Evolutionary conservation across 495 filamentous ascomycete species (phyloP).

Genomic region (Trichoderma virens): DNA sequence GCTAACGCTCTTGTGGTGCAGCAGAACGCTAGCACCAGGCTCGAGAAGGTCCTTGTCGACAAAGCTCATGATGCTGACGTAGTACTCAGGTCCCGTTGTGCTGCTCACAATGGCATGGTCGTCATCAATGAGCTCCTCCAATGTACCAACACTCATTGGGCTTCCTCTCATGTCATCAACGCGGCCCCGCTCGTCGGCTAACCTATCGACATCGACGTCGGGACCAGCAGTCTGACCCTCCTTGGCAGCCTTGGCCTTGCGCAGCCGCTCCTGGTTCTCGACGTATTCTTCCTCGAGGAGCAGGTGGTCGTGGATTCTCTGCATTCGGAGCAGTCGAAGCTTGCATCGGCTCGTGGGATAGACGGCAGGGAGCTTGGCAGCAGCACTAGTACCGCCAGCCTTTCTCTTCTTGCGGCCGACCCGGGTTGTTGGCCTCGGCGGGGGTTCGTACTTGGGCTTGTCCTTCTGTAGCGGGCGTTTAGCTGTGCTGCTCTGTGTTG

Average conservation of each 20-base stretch:
- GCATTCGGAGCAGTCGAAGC: constrained; percentile 93
- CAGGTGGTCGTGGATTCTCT: constrained; percentile 95
- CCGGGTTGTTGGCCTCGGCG: constrained; percentile 91
- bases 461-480: constrained; percentile 66
- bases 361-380: constrained; percentile 87
- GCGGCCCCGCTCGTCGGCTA: constrained; percentile 89
- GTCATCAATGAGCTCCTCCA: constrained; percentile 99
- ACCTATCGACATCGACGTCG: constrained; percentile 62
- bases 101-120: constrained; percentile 98
- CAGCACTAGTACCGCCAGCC: constrained; percentile 82
- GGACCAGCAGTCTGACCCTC: constrained; percentile 55
- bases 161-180: constrained; percentile 98
- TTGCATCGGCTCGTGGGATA: constrained; percentile 96
- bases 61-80: constrained; percentile 99
- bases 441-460: constrained; percentile 98
- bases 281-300: constrained; percentile 97
- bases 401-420: constrained; percentile 98
- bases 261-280: constrained; percentile 91
- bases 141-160: constrained; percentile 95
- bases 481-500: background rate
- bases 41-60: constrained; percentile 98
- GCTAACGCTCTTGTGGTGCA: constrained; percentile 96
- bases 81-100: constrained; percentile 96
- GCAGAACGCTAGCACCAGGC: constrained; percentile 87
- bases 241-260: constrained; percentile 80